A percentile compares a stretch with the other conserved stretches of the same genome.
Conservation (phyloP, 2,329 filamentous ascomycete species). For the Zopfia rhizophila region DNA sequence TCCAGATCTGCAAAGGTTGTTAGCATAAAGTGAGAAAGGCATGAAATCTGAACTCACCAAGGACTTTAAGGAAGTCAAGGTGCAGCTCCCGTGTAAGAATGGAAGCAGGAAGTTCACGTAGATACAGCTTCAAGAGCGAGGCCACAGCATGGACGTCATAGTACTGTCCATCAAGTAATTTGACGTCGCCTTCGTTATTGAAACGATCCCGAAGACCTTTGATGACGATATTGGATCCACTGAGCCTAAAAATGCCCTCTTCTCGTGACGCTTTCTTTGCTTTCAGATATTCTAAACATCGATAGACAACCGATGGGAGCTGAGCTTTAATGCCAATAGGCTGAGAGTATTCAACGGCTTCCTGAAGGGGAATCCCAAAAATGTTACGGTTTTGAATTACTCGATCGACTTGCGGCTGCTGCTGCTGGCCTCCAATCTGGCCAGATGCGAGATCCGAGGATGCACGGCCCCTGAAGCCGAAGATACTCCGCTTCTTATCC, state of each 20-base stretch:
- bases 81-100: slow-evolving; percentile 93
- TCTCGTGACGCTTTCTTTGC: slow-evolving; percentile 82
- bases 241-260: slow-evolving; percentile 96
- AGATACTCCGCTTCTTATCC: slow-evolving; percentile 80
- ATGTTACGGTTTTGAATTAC: slow-evolving; percentile 64
- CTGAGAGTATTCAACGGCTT: slow-evolving; percentile 84
- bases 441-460: slow-evolving; percentile 71
- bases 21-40: slow-evolving; percentile 20
- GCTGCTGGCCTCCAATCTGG: slow-evolving; percentile 34
- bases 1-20: slow-evolving; percentile 69
- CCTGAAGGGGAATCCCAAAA: slow-evolving; percentile 85
- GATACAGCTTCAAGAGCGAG: slow-evolving; percentile 90
- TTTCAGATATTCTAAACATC: slow-evolving; percentile 92
- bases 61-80: slow-evolving; percentile 84
- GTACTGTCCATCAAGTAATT: slow-evolving; percentile 85
- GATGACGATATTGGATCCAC: slow-evolving; percentile 95
- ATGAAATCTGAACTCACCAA: slow-evolving; percentile 58
- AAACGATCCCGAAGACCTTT: slow-evolving; percentile 91
- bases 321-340: slow-evolving; percentile 78
- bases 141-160: slow-evolving; percentile 97
- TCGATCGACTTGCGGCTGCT: slow-evolving; percentile 38
- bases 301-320: slow-evolving; percentile 91
- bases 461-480: slow-evolving; percentile 73
- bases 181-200: slow-evolving; percentile 91
- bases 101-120: slow-evolving; percentile 89